Evolutionary conservation across 2,329 filamentous ascomycete species (phyloP), one percentile per base, ranked within the genome.

Genomic region (Daldinia eschscholtzii): DNA sequence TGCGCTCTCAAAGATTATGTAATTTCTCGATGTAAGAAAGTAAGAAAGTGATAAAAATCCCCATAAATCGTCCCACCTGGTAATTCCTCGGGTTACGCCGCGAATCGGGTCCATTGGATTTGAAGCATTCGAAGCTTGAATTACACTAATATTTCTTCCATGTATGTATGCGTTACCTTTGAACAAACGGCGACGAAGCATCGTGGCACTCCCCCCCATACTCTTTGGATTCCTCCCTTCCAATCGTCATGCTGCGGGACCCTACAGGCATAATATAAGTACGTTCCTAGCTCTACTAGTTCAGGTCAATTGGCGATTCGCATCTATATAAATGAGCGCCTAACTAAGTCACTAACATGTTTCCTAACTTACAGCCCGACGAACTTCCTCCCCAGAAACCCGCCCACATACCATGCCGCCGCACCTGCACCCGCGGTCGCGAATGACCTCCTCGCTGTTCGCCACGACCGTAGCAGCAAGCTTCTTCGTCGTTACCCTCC

Each of bases 371-470:
- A 30, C 37, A 10, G n/a, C 42, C 33, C 33, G 7, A 33, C 30
- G 20, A 23, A 23, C 7, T 35, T 6, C 33, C 33, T 10, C 10
- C 7, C 33, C 33, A 9, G 10, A 10, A 28, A 39, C 12, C 61
- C 44, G 46, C 53, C 35, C 42, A 42, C 52, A 69, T 13, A 39
- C 65, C 50, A 96, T 96, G 92, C 90, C 93, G 76, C 92, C 93
- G 69, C 92, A 95, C 82, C 90, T 99, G 46, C 96, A 99, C 81
- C 96, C 96, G 37, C 91, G 94, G 80, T 98, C 95, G 74, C 91
- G 93, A 76, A 93, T 93, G 83, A 99, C 96, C 75, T 94, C 92
- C 64, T 96, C 94, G 52, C 91, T 99, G 68, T 99, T 99, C 83
- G 94, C 93, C 57, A 93, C 92, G n/a, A 98, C 95, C 0, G 88